phyloP scores from a whole-genome alignment of 2,329 filamentous ascomycete species.

The Chaetomiaceae sp. region DNA sequence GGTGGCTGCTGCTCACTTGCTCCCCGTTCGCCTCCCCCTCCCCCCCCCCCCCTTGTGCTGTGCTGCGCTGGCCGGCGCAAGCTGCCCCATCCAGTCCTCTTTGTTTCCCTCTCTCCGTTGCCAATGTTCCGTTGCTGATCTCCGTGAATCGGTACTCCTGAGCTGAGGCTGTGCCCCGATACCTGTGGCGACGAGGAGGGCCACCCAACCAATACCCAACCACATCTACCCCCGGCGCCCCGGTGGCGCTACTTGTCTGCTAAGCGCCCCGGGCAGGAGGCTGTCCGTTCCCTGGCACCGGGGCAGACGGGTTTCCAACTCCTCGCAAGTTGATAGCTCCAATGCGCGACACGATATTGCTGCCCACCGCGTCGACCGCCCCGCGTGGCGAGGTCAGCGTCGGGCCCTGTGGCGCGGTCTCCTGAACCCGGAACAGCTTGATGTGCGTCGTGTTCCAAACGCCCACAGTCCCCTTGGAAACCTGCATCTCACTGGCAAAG shows the following conservation, averaged over 20 bases:
- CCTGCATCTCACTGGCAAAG: slow-evolving; percentile 84
- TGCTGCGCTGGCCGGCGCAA: background rate
- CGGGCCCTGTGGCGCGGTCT: slow-evolving; percentile 73
- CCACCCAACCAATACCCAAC: background rate
- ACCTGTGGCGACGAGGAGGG: background rate
- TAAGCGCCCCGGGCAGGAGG: background rate
- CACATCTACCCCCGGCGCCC: background rate
- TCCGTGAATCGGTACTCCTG: too few species aligned
- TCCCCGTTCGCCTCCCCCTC: too few species aligned
- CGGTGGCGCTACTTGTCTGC: background rate
- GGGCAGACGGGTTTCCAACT: slow-evolving; percentile 25
- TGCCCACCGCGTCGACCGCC: slow-evolving; percentile 89
- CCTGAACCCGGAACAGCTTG: slow-evolving; percentile 84
- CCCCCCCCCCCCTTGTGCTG: background rate
- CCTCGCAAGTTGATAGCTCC: slow-evolving; percentile 71
- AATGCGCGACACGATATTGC: slow-evolving; percentile 81
- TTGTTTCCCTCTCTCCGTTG: too few species aligned
- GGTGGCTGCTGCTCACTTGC: background rate
- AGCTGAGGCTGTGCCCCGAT: background rate
- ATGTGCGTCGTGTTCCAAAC: slow-evolving; percentile 92
- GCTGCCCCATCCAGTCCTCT: too few species aligned
- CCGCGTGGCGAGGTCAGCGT: slow-evolving; percentile 80
- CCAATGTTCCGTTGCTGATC: too few species aligned
- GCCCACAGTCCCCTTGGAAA: slow-evolving; percentile 80
- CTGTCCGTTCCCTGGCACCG: slow-evolving; percentile 1